Evolutionary conservation across 345 rosid genomes (phyloP), one percentile per base, ranked within the genome.

Genomic region (Sisymbrium altissimum): DNA sequence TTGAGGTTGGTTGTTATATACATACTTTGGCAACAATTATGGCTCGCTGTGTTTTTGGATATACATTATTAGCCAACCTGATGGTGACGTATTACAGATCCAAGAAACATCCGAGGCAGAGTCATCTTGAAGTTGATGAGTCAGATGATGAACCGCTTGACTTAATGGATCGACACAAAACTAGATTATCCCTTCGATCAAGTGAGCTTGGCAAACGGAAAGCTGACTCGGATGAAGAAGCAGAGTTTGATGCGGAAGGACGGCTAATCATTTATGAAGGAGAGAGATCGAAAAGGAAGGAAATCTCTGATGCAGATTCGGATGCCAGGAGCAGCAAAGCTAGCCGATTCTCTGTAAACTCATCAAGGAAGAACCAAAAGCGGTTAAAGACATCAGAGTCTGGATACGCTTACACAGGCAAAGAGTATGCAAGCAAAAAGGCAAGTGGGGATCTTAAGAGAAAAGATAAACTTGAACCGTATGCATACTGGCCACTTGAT

Each of bases 401-500:
- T 8, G 98, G 98, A 54, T 87, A 96, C 86, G 87, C 98, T 9
- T 87, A 90, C 84, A 95, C 92, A 1, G 99, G 99, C 17, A 85
- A 50, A 14, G 98, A 88, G 82, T 90, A 93, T 78, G 84, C 86
- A 32, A 92, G 87, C 84, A 95, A 87, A 83, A 95, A 92, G 80
- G 97, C 94, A 12, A 82, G 88, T 39, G 98, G 98, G 0, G 98
- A 95, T 71, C 79, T 95, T 39, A 87, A 78, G 81, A 87, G 83
- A 86, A 95, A 92, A 80, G 98, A 85, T 46, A 95, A 92, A 79
- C 88, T 95, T 13, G 98, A 91, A 74, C 98, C 99, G 0, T 92
- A 90, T 71, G 99, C 99, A 0, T 95, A 92, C 70, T 95, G 99
- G 99, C 98, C 99, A 2, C 87, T 95, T 7, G 98, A 95, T 73